Evolutionary conservation across 2,329 filamentous ascomycete genomes (phyloP).

Genomic region (Cytospora leucostoma): DNA sequence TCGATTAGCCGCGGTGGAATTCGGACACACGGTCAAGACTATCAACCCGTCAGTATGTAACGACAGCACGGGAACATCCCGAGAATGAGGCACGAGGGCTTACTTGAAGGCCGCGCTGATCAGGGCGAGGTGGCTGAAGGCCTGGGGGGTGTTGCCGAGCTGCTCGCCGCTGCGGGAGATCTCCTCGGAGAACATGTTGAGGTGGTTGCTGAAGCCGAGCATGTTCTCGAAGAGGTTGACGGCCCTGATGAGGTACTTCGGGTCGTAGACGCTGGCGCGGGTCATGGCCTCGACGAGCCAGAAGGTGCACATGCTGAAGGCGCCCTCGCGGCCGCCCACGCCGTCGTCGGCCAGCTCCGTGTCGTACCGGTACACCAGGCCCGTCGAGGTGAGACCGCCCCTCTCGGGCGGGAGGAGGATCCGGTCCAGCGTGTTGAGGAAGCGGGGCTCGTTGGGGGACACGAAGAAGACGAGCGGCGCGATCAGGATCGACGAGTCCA

Average conservation of each 20-base stretch:
- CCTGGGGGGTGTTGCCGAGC: constrained; percentile 77
- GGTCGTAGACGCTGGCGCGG: constrained; percentile 64
- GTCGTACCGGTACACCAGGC: constrained; percentile 75
- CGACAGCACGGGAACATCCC: no score
- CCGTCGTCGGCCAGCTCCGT: constrained; percentile 69
- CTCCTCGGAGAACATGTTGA: constrained; percentile 79
- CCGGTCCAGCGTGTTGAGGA: constrained; percentile 69
- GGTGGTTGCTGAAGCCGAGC: constrained; percentile 71
- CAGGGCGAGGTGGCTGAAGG: constrained; percentile 74
- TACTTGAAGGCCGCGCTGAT: constrained; percentile 78
- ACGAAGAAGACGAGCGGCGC: constrained; percentile 81
- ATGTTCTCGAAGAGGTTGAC: constrained; percentile 77
- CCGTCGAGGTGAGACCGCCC: constrained; percentile 73
- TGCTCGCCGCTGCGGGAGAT: constrained; percentile 75
- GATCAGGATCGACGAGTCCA: constrained; percentile 75
- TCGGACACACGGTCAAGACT: constrained; percentile 1
- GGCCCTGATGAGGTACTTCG: constrained; percentile 59
- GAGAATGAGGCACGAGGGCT: no score
- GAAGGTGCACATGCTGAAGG: constrained; percentile 74
- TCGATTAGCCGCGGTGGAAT: neutral
- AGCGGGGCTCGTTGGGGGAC: constrained; percentile 74
- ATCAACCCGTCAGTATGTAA: neutral
- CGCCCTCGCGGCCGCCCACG: constrained; percentile 72
- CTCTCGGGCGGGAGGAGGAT: constrained; percentile 74
- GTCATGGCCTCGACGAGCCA: constrained; percentile 81